A percentile compares a stretch with the other conserved stretches of the same genome.
phyloP scores from a whole-genome alignment of 2,329 filamentous ascomycete genomes.

The Tolypocladium inflatum region DNA sequence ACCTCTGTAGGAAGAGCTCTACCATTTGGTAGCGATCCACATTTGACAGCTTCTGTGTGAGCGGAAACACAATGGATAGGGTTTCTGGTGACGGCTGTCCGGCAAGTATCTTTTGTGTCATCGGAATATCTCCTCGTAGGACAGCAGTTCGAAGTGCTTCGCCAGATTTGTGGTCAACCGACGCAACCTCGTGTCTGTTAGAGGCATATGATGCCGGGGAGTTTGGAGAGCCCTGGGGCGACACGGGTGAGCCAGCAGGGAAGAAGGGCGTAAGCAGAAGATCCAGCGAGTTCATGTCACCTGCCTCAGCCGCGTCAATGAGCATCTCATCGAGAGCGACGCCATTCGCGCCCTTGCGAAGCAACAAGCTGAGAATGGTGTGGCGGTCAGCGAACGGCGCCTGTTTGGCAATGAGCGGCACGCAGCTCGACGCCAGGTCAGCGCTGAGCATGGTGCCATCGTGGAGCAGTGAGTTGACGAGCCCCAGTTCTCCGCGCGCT shows the following conservation, averaged over 20 bases:
- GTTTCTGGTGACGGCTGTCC: constrained; percentile 37
- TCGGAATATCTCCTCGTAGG: constrained; percentile 30
- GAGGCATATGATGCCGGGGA: constrained; percentile 17
- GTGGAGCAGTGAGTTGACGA: constrained; percentile 37
- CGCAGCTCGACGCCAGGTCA: constrained; percentile 37
- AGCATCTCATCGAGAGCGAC: constrained; percentile 37
- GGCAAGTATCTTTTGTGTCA: constrained; percentile 36
- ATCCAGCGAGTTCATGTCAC: constrained; percentile 36
- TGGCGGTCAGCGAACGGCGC: constrained; percentile 34
- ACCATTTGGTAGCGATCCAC: constrained; percentile 37
- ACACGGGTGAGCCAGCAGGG: constrained; percentile 13
- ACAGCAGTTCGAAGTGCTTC: constrained; percentile 41
- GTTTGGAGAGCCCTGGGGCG: constrained; percentile 8
- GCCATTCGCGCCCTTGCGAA: constrained; percentile 42
- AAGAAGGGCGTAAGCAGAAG: constrained; percentile 41
- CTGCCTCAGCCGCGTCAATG: constrained; percentile 37
- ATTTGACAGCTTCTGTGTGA: constrained; percentile 31
- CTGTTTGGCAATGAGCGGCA: constrained; percentile 38
- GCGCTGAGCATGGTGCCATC: constrained; percentile 33
- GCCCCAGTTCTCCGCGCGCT: constrained; percentile 29
- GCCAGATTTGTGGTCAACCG: constrained; percentile 41
- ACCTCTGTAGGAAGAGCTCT: constrained; percentile 38
- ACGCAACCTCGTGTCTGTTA: constrained; percentile 39
- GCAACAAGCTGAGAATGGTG: constrained; percentile 32
- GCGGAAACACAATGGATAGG: constrained; percentile 37